These are phyloP conservation scores for Microdochium nivale DNA, from an alignment of 2,329 filamentous ascomycete species.

Conservation along the genomic window DNA sequence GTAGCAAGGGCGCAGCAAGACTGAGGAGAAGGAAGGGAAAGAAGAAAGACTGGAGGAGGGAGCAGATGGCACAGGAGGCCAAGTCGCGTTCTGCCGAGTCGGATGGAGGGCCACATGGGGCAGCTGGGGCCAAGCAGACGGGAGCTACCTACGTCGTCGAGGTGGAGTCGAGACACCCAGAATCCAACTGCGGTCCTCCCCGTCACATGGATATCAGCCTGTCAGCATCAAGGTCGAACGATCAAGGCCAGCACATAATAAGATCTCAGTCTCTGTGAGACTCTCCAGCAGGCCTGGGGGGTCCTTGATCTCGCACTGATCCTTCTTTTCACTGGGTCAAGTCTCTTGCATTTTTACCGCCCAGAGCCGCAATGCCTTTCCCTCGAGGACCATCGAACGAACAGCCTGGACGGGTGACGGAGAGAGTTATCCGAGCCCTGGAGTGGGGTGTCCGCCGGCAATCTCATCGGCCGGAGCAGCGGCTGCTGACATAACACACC, in stretches of 20 bases:
- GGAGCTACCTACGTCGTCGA: background rate
- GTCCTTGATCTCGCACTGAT: too few relatives aligned
- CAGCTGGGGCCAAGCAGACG: background rate
- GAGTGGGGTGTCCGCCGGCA: background rate
- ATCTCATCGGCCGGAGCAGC: background rate
- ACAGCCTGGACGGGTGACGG: background rate
- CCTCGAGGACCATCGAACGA: background rate
- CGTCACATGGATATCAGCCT: too few relatives aligned
- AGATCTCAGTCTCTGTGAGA: background rate
- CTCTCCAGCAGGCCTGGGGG: background rate
- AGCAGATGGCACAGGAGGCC: constrained; percentile 3
- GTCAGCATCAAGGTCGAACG: background rate
- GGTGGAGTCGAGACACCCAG: background rate
- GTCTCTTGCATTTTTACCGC: background rate
- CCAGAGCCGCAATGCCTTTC: background rate
- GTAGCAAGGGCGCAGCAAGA: constrained; percentile 10
- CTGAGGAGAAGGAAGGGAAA: constrained; percentile 5
- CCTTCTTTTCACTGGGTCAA: too few relatives aligned
- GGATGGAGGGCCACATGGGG: background rate
- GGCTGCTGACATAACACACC: background rate
- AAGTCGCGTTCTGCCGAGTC: background rate
- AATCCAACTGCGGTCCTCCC: too few relatives aligned
- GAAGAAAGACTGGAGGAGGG: constrained; percentile 1
- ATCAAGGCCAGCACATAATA: background rate
- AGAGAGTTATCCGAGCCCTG: background rate